Evolutionary conservation across 2,329 filamentous ascomycete genomes (phyloP).

Genomic region (Hymenoscyphus linearis): DNA sequence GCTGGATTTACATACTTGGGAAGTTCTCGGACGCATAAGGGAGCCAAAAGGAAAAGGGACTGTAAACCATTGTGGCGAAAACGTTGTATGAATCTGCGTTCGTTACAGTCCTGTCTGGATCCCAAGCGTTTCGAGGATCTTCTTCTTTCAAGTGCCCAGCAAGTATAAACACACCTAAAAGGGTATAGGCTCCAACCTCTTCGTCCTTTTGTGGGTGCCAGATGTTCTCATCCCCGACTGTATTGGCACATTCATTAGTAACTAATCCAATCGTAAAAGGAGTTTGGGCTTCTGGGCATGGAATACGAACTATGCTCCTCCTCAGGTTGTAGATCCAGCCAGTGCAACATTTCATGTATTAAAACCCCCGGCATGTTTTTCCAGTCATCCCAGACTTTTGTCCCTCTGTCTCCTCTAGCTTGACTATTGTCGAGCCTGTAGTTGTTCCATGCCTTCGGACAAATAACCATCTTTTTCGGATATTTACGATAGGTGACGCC

Average conservation of each 20-base stretch:
- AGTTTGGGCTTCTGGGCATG: background rate
- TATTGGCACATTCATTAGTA: background rate
- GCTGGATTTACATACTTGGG: no score
- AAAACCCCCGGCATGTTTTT: background rate
- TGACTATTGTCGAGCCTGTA: background rate
- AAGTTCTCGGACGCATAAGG: no score
- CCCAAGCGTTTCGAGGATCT: background rate
- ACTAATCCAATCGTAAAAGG: background rate
- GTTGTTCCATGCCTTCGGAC: background rate
- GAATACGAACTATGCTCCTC: background rate
- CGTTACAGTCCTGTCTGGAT: background rate
- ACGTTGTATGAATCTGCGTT: background rate
- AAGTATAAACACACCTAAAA: background rate
- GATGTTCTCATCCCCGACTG: background rate
- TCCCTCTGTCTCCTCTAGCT: background rate
- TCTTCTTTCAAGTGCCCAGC: background rate
- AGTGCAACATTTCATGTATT: background rate
- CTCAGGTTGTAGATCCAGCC: background rate
- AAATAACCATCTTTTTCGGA: background rate
- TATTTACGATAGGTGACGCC: background rate
- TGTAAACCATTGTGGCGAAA: background rate
- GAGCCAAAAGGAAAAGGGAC: background rate
- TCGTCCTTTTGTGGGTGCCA: background rate
- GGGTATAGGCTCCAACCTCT: background rate
- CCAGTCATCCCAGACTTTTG: background rate